Evolutionary conservation across 768 basidiomycete species (phyloP), one percentile per base, ranked within the genome.

Genomic region (Leccinum longicurvipes): DNA sequence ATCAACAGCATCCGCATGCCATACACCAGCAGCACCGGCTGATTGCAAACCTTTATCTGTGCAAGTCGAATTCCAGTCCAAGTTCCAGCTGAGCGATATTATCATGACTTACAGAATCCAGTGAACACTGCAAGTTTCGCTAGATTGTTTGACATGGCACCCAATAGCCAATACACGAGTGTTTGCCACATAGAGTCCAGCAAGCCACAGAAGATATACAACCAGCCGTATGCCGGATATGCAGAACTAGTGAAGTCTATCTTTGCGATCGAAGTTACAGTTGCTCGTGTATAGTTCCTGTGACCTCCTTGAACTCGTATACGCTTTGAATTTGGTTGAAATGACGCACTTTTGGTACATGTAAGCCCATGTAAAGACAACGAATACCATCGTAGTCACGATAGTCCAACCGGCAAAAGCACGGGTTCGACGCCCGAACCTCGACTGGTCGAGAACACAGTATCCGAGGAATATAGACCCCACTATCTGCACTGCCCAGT

Each of bases 101-200:
- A 42, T 36, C 23, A 31, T 58, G 9, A 79, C 87, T 62, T 66
- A 91, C 89, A 92, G 64, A 93, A 89, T 39, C 91, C 91, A 15
- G 85, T 76, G 63, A 93, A 86, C 66, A 90, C 81, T 93, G 81
- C 70, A 91, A 49, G 29, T 67, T 89, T 90, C 2, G 79, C 81
- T 11, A 87, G 84, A 67, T 91, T 84, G 61, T 92, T 91, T 23
- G 87, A 89, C 85, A 93, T 89, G 14, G 87, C 86, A 36, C 91
- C 90, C 81, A 90, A 86, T 62, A 89, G 75, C 87, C 88, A 90
- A 68, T 91, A 91, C 7, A 85, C 84, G 0, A 84, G 82, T 1
- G 87, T 91, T 67, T 93, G 91, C 88, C 90, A 93, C 82, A 89
- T 86, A 2, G 90, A 77, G 58, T 93, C 91, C 57, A 91, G 76